Base-by-base conservation (phyloP, 2,329 filamentous ascomycete genomes). In the Curvularia sp. region DNA sequence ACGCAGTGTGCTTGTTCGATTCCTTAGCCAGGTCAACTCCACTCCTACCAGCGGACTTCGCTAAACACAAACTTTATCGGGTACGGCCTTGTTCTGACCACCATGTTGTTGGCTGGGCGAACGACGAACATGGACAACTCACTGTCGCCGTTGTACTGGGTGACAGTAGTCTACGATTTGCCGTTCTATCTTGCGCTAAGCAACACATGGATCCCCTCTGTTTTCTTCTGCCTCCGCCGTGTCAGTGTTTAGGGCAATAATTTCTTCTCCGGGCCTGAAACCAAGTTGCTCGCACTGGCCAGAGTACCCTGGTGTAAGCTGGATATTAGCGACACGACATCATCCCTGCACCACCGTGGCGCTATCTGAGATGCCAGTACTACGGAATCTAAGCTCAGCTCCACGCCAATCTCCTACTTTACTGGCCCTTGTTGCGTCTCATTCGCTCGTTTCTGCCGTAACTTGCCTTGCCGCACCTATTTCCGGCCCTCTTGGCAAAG, bases 351-450 rank as follows among this genome's bases (percentile, higher is more conserved):
- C 55, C 3, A 61, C 60, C 43, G 56, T 64, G 62, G 64, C 64
- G 53, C 44, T 30, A 49, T 43, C 50, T 49, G 44, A 38, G 58
- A 30, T 60, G 51, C 64, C 63, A 64, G 61, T 55, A 55, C 57
- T 60, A 50, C 61, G 63, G 61, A 59, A 41, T 52, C 24, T 61
- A 53, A 57, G 31, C 49, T 64, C 65, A 64, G 63, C 63, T 64
- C 52, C 20, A 61, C 54, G 61, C 47, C 53, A 58, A 46, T 38
- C 48, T 28, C 55, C 33, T 39, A 59, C 57, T 51, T 53, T 52
- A 49, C n/a, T 18, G 30, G 49, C 41, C 38, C 59, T 47, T 1
- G 12, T 44, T 24, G 42, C 48, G 42, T 44, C 18, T 57, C 33
- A 65, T 65, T 64, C 57, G 63, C 57, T 61, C 41, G 18, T 44